phyloP scores from a whole-genome alignment of 768 basidiomycete species.

The Ephemerocybe angulata region DNA sequence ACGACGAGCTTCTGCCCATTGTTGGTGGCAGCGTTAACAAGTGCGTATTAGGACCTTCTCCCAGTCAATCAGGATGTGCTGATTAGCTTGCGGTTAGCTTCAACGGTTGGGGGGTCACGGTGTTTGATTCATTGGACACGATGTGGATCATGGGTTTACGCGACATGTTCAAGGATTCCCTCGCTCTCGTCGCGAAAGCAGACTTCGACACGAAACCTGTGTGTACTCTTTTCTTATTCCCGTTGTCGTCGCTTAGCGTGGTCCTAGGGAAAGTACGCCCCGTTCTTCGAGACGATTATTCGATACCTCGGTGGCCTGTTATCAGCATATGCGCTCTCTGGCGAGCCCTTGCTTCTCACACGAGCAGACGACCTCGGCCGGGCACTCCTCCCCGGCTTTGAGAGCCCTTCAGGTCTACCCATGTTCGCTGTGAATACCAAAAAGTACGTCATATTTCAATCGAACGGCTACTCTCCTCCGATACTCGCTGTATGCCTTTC shows the following conservation, averaged over 20 bases:
- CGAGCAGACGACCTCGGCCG: slow-evolving; percentile 73
- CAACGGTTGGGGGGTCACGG: slow-evolving; percentile 71
- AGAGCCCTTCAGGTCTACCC: slow-evolving; percentile 67
- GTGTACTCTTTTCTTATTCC: neutral
- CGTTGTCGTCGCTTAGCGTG: neutral
- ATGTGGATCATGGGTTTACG: slow-evolving; percentile 76
- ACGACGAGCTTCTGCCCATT: slow-evolving; percentile 57
- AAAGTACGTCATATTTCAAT: slow-evolving; percentile 37
- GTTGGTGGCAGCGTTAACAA: slow-evolving; percentile 48
- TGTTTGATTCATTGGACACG: slow-evolving; percentile 79
- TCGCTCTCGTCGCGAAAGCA: slow-evolving; percentile 45
- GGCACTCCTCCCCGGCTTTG: slow-evolving; percentile 67
- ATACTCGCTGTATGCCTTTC: too few relatives aligned
- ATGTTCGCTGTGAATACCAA: slow-evolving; percentile 61
- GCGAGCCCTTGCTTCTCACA: slow-evolving; percentile 54
- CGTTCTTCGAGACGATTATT: slow-evolving; percentile 79
- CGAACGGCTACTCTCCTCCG: too few relatives aligned
- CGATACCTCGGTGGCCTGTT: slow-evolving; percentile 82
- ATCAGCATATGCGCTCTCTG: slow-evolving; percentile 73
- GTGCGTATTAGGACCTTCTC: slow-evolving; percentile 32
- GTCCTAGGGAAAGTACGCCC: slow-evolving; percentile 32
- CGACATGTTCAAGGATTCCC: slow-evolving; percentile 58
- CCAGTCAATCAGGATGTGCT: neutral
- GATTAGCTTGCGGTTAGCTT: slow-evolving; percentile 40
- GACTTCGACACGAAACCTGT: slow-evolving; percentile 35